A percentile compares a stretch with the other conserved stretches of the same genome.
phyloP scores from a whole-genome alignment of 106 monocot genomes.

The Allium fistulosum region DNA sequence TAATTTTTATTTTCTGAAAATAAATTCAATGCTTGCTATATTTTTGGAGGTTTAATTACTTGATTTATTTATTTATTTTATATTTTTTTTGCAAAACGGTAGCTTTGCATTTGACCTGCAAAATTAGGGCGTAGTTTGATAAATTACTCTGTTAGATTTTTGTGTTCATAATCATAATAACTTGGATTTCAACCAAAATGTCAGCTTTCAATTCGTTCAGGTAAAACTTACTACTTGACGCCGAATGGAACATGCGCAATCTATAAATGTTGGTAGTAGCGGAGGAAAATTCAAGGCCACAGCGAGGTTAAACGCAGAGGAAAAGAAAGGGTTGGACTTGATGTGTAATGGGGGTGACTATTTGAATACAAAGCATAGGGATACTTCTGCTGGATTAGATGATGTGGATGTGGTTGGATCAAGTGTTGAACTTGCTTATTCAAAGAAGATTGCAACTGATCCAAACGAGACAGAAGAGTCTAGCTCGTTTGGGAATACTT shows the following conservation, averaged over 20 bases:
- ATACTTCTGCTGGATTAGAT: background rate
- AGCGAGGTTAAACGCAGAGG: background rate
- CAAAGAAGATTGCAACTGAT: constrained; percentile 2
- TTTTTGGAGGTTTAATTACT: background rate
- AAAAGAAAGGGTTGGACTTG: background rate
- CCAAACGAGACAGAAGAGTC: constrained; percentile 11
- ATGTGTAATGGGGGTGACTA: background rate
- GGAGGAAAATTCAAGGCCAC: background rate
- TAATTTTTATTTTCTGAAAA: background rate
- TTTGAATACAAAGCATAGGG: background rate
- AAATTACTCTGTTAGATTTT: too few species aligned
- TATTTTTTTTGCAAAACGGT: too few species aligned
- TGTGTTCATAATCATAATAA: background rate
- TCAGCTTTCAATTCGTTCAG: background rate
- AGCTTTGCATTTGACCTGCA: too few species aligned
- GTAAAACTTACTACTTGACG: background rate
- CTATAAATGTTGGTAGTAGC: background rate
- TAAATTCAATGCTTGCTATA: background rate
- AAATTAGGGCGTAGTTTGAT: too few species aligned
- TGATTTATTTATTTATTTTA: background rate
- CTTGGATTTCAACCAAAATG: background rate
- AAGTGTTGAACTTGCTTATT: background rate
- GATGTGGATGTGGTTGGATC: constrained; percentile 18
- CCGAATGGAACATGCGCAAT: background rate
- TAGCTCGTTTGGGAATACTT: constrained; percentile 21